Evolutionary conservation across 345 rosid genomes (phyloP), one percentile per base, ranked within the genome.

Genomic region (Eucalyptus fibrosa): DNA sequence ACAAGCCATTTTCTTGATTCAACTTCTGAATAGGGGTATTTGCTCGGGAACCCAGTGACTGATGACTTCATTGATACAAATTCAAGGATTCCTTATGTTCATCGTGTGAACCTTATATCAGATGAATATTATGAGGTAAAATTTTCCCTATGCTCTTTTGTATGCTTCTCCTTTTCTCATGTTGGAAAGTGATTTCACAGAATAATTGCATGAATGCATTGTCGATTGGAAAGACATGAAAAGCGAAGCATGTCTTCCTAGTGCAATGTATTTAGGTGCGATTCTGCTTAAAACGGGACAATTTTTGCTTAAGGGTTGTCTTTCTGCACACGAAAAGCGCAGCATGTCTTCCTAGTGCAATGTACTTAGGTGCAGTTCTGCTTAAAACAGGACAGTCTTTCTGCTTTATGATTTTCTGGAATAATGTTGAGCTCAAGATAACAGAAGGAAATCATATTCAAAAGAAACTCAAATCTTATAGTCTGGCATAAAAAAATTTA

Each of bases 11-110:
- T 21, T 77, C 83, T 37, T 9, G 83, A 37, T 86, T 83, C 59
- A 18, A 28, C 72, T 49, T 69, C 89, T 44, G 15, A 51, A 53
- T 50, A 92, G 94, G 94, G 94, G 24, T 92, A 92, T 67, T 42
- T 92, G 77, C 92, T 92, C 8, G 92, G 94, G 32, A 92, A 92
- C 81, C 94, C 94, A 26, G 92, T 88, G 86, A 90, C 94, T 9
- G 92, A 92, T 21, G 8, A 55, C 81, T 86, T 59, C 87, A 82
- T 65, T 50, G 93, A 92, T 87, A n/a, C 55, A 18, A 92, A 92
- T 88, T 83, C 92, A 45, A 90, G 93, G 69, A 89, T 91, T 8
- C 90, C 92, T 5, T 92, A 88, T 56, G 90, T 87, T 87, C 94
- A 91, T 49, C 88, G 94, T n/a, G 89, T 91, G 44, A 89, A 90